Conservation (phyloP, 371 early-diverging fungal species). For the Choanephora cucurbitarum region DNA sequence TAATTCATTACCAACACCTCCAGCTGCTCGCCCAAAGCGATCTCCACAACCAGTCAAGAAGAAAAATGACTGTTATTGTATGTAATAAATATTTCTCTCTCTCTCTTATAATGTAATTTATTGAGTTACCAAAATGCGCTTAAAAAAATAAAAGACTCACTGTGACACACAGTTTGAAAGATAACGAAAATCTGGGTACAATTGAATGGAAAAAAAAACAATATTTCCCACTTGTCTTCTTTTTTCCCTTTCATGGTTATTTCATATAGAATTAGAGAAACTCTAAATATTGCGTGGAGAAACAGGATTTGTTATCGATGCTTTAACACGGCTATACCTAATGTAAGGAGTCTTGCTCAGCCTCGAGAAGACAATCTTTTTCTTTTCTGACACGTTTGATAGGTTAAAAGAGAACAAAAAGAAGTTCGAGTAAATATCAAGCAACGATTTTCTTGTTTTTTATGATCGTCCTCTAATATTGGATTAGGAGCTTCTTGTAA, state of each 20-base stretch:
- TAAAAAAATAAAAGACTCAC: slow-evolving; percentile 10
- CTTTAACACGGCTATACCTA: background rate
- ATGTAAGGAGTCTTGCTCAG: background rate
- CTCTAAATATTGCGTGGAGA: background rate
- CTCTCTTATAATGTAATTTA: too few relatives aligned
- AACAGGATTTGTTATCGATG: background rate
- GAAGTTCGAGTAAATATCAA: slow-evolving; percentile 25
- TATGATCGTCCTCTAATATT: too few relatives aligned
- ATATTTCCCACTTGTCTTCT: background rate
- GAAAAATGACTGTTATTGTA: slow-evolving; percentile 9
- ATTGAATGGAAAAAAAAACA: background rate
- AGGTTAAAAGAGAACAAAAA: slow-evolving; percentile 16
- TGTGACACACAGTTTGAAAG: slow-evolving; percentile 12
- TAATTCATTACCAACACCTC: background rate
- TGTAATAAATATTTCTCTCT: background rate
- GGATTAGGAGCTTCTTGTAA: slow-evolving; percentile 25
- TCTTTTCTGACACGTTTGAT: background rate
- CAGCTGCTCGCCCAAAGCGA: background rate
- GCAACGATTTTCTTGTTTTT: too few relatives aligned
- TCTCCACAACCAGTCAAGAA: background rate
- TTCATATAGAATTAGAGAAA: slow-evolving; percentile 1
- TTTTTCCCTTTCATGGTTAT: background rate
- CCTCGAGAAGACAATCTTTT: too few relatives aligned
- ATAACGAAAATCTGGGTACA: background rate
- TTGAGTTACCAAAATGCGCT: too few relatives aligned